A percentile compares a stretch with the other conserved stretches of the same genome.
Evolutionary conservation across 257 asterid species (phyloP).

Genomic region (Ilex aquifolium): DNA sequence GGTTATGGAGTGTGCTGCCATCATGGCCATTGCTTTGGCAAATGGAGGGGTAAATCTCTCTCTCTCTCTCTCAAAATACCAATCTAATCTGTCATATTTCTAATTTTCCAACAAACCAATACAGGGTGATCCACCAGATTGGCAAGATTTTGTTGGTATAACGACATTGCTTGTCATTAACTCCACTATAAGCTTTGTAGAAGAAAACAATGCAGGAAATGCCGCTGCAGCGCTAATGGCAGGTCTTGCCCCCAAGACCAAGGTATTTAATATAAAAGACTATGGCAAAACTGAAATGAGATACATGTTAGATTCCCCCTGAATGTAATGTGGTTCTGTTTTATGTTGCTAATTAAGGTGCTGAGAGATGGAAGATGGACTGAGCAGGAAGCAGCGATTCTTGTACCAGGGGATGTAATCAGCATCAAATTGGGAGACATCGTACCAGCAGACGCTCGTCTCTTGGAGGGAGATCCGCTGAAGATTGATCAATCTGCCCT

Average conservation of each 20-base stretch:
- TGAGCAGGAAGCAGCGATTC: conserved; percentile 57
- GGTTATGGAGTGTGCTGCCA: conserved; percentile 82
- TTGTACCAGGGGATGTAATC: conserved; percentile 69
- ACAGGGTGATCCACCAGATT: conserved; percentile 42
- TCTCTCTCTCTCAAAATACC: background rate
- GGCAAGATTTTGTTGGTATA: conserved; percentile 63
- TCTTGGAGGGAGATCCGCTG: conserved; percentile 66
- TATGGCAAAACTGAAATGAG: too few species aligned
- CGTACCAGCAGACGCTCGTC: conserved; percentile 78
- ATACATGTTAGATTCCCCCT: too few species aligned
- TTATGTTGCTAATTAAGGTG: conserved; percentile 22
- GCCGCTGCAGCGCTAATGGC: conserved; percentile 84
- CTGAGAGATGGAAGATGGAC: conserved; percentile 59
- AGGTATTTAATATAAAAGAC: conserved; percentile 20
- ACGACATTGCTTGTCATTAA: conserved; percentile 44
- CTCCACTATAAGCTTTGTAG: conserved; percentile 62
- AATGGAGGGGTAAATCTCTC: conserved; percentile 43
- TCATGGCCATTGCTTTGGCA: conserved; percentile 59
- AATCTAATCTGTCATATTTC: background rate
- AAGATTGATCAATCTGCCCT: conserved; percentile 71
- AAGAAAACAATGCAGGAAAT: conserved; percentile 74
- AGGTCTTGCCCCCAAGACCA: conserved; percentile 67
- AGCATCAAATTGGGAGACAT: conserved; percentile 72
- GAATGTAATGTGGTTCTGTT: background rate
- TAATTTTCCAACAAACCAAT: background rate